phyloP scores from a whole-genome alignment of 768 basidiomycete genomes.

The Collybia sordida region DNA sequence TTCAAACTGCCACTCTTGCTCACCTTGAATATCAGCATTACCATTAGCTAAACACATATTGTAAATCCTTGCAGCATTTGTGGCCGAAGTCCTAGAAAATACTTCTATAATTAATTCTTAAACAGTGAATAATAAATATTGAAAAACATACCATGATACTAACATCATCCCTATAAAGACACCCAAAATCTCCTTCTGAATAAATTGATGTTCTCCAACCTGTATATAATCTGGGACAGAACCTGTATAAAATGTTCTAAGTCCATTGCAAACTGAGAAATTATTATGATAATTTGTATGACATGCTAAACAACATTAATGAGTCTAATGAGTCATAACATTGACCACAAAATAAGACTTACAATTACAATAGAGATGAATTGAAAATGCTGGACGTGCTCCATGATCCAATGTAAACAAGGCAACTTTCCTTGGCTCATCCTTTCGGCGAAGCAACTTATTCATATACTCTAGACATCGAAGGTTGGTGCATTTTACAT shows the following conservation, averaged over 20 bases:
- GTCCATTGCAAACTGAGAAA: slow-evolving; percentile 12
- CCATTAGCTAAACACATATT: slow-evolving; percentile 9
- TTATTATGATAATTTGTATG: slow-evolving; percentile 20
- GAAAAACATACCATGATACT: slow-evolving; percentile 17
- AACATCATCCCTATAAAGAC: slow-evolving; percentile 18
- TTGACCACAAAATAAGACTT: neutral
- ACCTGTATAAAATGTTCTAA: slow-evolving; percentile 18
- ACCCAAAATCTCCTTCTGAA: slow-evolving; percentile 14
- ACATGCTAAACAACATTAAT: slow-evolving; percentile 10
- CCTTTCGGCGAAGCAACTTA: slow-evolving; percentile 15
- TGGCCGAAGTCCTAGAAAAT: slow-evolving; percentile 13
- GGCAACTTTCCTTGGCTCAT: slow-evolving; percentile 13
- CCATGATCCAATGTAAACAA: slow-evolving; percentile 15
- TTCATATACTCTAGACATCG: neutral
- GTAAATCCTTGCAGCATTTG: slow-evolving; percentile 12
- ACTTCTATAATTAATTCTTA: neutral
- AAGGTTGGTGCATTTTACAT: slow-evolving; percentile 3
- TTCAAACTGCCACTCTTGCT: slow-evolving; percentile 22
- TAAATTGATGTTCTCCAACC: slow-evolving; percentile 25
- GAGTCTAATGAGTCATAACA: neutral
- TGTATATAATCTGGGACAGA: slow-evolving; percentile 19
- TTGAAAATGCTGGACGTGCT: slow-evolving; percentile 18
- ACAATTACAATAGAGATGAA: slow-evolving; percentile 20
- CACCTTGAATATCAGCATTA: slow-evolving; percentile 5
- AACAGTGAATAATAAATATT: neutral